Conservation (phyloP, 176 grass and related monocot genomes). For the Chrysopogon serrulatus region DNA sequence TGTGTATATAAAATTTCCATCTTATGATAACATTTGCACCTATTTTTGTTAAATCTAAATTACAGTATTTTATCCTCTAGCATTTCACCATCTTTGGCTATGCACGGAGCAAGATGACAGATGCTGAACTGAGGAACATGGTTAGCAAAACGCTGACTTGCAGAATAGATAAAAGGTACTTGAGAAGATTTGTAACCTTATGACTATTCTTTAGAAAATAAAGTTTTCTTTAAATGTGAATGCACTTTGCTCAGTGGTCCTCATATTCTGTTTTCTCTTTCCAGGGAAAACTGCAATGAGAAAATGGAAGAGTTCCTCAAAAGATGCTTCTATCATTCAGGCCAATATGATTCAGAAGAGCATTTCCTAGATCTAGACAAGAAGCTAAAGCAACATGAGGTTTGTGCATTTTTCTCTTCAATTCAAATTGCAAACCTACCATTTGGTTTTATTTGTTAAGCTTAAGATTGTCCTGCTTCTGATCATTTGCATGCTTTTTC, state of each 20-base stretch:
- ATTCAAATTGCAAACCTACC: neutral
- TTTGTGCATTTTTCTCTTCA: constrained; percentile 31
- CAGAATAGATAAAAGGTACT: constrained; percentile 90
- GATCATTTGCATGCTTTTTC: neutral
- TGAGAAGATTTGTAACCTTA: neutral
- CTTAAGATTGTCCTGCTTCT: neutral
- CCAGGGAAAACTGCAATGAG: constrained; percentile 88
- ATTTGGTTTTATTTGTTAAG: neutral
- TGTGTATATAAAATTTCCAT: neutral
- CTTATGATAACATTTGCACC: neutral
- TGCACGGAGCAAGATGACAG: constrained; percentile 97
- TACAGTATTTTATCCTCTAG: constrained; percentile 22
- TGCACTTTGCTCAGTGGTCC: neutral
- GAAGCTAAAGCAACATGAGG: constrained; percentile 88
- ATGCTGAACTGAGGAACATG: constrained; percentile 85
- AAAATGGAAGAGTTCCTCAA: constrained; percentile 97
- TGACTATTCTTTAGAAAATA: neutral
- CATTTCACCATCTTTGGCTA: constrained; percentile 99
- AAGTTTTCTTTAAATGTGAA: neutral
- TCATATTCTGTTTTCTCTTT: constrained; percentile 25
- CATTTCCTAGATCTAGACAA: constrained; percentile 79
- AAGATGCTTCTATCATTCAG: constrained; percentile 98
- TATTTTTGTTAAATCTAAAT: neutral
- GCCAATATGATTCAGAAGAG: constrained; percentile 84
- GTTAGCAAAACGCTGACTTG: constrained; percentile 94